These are phyloP conservation scores for Heliocybe sulcata DNA, from an alignment of 1,284 basidiomycete genomes.

Conservation along the genomic window DNA sequence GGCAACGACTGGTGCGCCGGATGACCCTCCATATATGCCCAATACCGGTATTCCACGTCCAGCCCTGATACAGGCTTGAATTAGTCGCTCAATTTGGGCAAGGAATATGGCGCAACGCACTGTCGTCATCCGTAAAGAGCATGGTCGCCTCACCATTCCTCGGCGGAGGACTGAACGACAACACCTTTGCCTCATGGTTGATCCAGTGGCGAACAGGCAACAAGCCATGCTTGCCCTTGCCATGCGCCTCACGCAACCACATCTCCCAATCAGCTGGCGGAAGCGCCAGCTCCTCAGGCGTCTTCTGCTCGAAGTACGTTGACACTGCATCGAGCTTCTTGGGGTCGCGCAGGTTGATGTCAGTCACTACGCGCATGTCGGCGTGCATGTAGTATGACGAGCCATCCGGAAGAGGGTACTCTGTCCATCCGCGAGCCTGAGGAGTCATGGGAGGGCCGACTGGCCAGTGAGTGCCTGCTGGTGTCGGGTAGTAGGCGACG, in stretches of 20 bases:
- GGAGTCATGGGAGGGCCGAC: neutral
- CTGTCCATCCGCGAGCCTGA: constrained; percentile 47
- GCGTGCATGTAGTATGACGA: constrained; percentile 60
- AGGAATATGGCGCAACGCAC: no score
- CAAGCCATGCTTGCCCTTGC: constrained; percentile 21
- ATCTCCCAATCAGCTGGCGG: constrained; percentile 43
- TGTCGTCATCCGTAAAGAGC: constrained; percentile 33
- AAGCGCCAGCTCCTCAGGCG: constrained; percentile 16
- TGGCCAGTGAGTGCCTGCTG: neutral
- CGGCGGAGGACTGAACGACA: constrained; percentile 38
- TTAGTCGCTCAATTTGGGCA: neutral
- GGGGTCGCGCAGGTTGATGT: constrained; percentile 50
- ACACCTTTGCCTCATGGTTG: constrained; percentile 49
- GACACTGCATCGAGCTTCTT: constrained; percentile 42
- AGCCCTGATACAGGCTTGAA: constrained; percentile 32
- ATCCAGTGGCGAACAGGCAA: constrained; percentile 51
- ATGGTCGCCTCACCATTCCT: constrained; percentile 12
- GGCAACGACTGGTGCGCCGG: constrained; percentile 58
- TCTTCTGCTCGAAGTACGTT: constrained; percentile 35
- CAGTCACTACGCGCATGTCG: constrained; percentile 49
- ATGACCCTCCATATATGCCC: constrained; percentile 68
- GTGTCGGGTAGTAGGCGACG: neutral
- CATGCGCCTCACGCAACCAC: constrained; percentile 37
- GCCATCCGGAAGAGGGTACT: constrained; percentile 62
- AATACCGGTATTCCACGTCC: constrained; percentile 68